Percentiles rank a stretch among this genome's conserved stretches.
Conservation (phyloP, 495 filamentous ascomycete genomes). For the Aspergillus panamensis region DNA sequence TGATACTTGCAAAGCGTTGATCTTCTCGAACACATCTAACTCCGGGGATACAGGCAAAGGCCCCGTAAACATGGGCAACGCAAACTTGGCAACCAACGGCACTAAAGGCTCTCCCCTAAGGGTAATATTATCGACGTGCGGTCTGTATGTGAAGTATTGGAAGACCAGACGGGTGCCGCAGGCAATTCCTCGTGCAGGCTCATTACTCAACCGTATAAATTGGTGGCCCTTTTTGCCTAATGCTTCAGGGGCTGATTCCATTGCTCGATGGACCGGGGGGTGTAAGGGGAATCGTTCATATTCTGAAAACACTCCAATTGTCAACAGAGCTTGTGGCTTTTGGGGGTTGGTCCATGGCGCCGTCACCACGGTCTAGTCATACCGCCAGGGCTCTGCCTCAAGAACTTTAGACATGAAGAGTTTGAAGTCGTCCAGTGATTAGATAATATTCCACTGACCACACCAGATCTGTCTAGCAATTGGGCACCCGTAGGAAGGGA, state of each 20-base stretch:
- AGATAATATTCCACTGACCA: conserved; percentile 26
- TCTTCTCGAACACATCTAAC: conserved; percentile 18
- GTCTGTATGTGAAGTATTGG: conserved; percentile 32
- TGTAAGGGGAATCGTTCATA: conserved; percentile 52
- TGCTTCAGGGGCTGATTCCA: conserved; percentile 41
- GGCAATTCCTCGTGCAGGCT: conserved; percentile 9
- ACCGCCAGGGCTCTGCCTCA: conserved; percentile 17
- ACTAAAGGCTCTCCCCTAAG: conserved; percentile 30
- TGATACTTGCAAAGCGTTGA: conserved; percentile 12
- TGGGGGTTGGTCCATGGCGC: conserved; percentile 18
- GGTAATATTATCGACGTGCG: conserved; percentile 23
- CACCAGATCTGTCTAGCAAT: conserved; percentile 19
- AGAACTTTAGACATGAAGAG: conserved; percentile 27
- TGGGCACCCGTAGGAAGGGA: conserved; percentile 9
- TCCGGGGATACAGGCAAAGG: conserved; percentile 14
- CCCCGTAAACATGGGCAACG: conserved; percentile 29
- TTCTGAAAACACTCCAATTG: conserved; percentile 50
- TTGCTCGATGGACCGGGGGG: conserved; percentile 48
- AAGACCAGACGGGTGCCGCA: conserved; percentile 30
- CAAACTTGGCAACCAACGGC: conserved; percentile 16
- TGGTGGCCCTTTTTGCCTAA: conserved; percentile 42
- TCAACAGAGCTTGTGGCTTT: conserved; percentile 23
- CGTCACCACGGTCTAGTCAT: conserved; percentile 16
- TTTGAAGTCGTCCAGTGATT: conserved; percentile 32
- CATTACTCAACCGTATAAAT: conserved; percentile 35